Base-by-base conservation (phyloP, 331 rosid species). In the Arachis monticola region DNA sequence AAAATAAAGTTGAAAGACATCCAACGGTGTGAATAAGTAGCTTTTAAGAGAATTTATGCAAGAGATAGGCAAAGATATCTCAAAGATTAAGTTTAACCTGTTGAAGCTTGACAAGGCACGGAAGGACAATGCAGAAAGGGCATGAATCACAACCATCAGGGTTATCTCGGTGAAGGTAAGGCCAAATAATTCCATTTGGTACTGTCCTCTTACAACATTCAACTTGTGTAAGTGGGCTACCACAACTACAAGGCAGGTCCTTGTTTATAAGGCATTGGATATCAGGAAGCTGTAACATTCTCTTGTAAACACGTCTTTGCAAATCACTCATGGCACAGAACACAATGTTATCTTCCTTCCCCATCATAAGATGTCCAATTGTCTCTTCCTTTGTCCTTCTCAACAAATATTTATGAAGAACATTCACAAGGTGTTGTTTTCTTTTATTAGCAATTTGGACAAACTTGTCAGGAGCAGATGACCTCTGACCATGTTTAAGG, bases 351-450 rank as follows among this genome's bases (percentile, higher is more conserved):
- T 93, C 97, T 85, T 93, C 98, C 88, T 93, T 93, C 52, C 97
- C 98, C 98, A 91, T 85, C 98, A 93, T 89, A 71, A 93, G 98
- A 85, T 93, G 98, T 81, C 98, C 97, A 65, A 93, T 93, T 61
- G 98, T 93, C 82, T 93, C 98, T 78, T 91, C 96, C 81, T 93
- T 93, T 53, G 97, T 91, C 85, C 98, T 83, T 81, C 98, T 87
- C 66, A 93, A 80, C 98, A 93, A 52, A 77, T 91, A 93, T 82
- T 89, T 93, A 67, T 63, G 84, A 87, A 93, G 97, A 81, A 91
- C 87, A 5, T 72, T 10, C 2, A 55, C 91, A 47, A 93, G 85
- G 78, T 89, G 94, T 70, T 88, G 90, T 79, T 91, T 93, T 79
- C 96, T 88, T 84, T 88, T 62, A 77, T 89, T 88, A 65, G 98